Evolutionary conservation across 2,329 filamentous ascomycete species (phyloP).

Genomic region (Nemania abortiva): DNA sequence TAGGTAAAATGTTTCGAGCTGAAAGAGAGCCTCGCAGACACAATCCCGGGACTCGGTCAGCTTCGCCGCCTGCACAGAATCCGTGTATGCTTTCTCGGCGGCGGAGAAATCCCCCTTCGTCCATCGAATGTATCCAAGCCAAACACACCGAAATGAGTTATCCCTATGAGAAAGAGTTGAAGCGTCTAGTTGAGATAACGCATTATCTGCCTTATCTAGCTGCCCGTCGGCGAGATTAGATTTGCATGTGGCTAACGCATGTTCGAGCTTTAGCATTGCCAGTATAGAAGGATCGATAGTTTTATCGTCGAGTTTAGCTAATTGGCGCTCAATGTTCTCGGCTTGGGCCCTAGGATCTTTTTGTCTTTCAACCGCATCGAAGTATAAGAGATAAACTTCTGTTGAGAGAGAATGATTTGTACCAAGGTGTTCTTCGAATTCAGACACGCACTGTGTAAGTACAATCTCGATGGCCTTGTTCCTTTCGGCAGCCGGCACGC

Average conservation of each 20-base stretch:
- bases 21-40: slow-evolving; percentile 47
- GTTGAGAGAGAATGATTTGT: slow-evolving; percentile 43
- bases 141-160: slow-evolving; percentile 46
- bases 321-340: slow-evolving; percentile 38
- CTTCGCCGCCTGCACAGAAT: slow-evolving; percentile 44
- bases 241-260: slow-evolving; percentile 48
- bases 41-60: slow-evolving; percentile 47
- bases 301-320: slow-evolving; percentile 40
- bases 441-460: slow-evolving; percentile 44
- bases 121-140: slow-evolving; percentile 48
- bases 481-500: slow-evolving; percentile 42
- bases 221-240: slow-evolving; percentile 40
- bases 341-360: slow-evolving; percentile 43
- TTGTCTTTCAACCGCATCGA: slow-evolving; percentile 46
- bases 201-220: slow-evolving; percentile 45
- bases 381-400: slow-evolving; percentile 48
- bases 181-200: slow-evolving; percentile 40
- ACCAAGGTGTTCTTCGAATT: slow-evolving; percentile 44
- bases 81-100: slow-evolving; percentile 45
- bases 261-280: slow-evolving; percentile 46
- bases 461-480: slow-evolving; percentile 40
- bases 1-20: slow-evolving; percentile 50
- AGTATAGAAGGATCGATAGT: slow-evolving; percentile 36
- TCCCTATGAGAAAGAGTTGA: slow-evolving; percentile 43
- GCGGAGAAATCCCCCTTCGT: slow-evolving; percentile 40